Percentiles rank a stretch among this genome's conserved stretches.
Conservation (phyloP, 164 flowering plant genomes). For the Buxus sempervirens region DNA sequence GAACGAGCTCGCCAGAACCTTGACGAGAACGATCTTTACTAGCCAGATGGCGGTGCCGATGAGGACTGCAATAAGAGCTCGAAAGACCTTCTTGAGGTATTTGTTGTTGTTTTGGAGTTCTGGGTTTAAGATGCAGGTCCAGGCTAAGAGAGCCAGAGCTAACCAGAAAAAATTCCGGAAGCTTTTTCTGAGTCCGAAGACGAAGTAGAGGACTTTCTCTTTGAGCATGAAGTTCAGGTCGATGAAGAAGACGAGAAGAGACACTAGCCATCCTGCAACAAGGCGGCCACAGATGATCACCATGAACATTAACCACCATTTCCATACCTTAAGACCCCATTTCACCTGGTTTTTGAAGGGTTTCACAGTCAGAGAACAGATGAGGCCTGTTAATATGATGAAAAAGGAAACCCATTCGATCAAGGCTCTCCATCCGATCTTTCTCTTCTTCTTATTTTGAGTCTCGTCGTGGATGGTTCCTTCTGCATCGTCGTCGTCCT, state of each 20-base stretch:
- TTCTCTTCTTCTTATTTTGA: slow-evolving; percentile 16
- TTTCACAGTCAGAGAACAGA: slow-evolving; percentile 23
- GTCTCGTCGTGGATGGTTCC: slow-evolving; percentile 5
- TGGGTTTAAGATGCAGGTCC: slow-evolving; percentile 33
- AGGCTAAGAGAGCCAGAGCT: slow-evolving; percentile 33
- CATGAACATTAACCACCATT: slow-evolving; percentile 41
- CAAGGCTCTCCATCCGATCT: slow-evolving; percentile 14
- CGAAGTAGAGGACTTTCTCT: slow-evolving; percentile 46
- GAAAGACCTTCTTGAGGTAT: slow-evolving; percentile 18
- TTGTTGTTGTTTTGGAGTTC: slow-evolving; percentile 21
- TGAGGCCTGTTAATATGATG: slow-evolving; percentile 16
- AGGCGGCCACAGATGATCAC: slow-evolving; percentile 41
- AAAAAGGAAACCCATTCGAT: slow-evolving; percentile 18
- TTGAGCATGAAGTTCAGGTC: slow-evolving; percentile 45
- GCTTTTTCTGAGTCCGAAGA: slow-evolving; percentile 38
- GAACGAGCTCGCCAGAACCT: slow-evolving; percentile 42
- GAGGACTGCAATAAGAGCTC: slow-evolving; percentile 6
- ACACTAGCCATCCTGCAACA: slow-evolving; percentile 34
- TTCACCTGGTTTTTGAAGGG: too few relatives aligned
- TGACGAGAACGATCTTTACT: slow-evolving; percentile 33
- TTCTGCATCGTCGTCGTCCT: background rate
- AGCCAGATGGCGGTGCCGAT: slow-evolving; percentile 25
- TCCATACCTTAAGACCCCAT: slow-evolving; percentile 37
- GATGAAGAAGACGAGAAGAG: slow-evolving; percentile 34
- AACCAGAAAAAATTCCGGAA: slow-evolving; percentile 45